Base-by-base conservation (phyloP, 192 early-diverging fungal genomes). In the Rhizophagus clarus region DNA sequence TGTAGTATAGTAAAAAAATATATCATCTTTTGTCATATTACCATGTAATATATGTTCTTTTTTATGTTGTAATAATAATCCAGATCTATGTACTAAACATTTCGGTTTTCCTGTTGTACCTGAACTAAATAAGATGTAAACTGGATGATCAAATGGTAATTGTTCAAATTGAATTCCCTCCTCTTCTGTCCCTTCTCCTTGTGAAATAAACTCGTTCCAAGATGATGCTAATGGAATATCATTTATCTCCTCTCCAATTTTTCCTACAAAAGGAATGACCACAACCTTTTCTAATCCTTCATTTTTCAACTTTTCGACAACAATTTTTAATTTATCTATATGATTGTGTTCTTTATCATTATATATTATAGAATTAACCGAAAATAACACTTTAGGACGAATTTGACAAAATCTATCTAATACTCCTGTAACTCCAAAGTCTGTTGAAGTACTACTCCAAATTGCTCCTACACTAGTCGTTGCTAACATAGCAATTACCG, bases 21-120 rank as follows among this genome's bases (percentile, higher is more conserved):
- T 90, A 82, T 97, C 97, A n/a, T 89, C 82, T 8, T 87, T 79
- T 0, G 82, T 86, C 75, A 98, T 81, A 72, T 93, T 89, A 29
- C 94, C 95, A 63, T 98, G 95, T 63, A 98, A 91, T 28, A 93
- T 85, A 83, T 97, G 96, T 78, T 99, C 98, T 84, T 98, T 99
- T 79, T 94, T 90, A 74, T 97, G 94, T 84, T 99, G 97, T 69
- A 99, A 87, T 8, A 99, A 82, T 75, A 95, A 85, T 32, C 98
- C 98, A 72, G 95, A 93, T 10, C 93, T 94, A 85, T 99, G 97
- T 37, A 97, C 96, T 61, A 99, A 94, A 80, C 97, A 99, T 83
- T 99, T 99, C 31, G 97, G 97, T 71, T 94, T 92, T 34, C 95
- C 95, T 6, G 96, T 98, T 1, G 98, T 99, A 15, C 98, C 98